Percentiles rank a stretch among this genome's conserved stretches.
These are phyloP conservation scores for Marchantia paleacea DNA, from an alignment of 225 moss, liverwort and hornwort genomes.

Conservation along the genomic window DNA sequence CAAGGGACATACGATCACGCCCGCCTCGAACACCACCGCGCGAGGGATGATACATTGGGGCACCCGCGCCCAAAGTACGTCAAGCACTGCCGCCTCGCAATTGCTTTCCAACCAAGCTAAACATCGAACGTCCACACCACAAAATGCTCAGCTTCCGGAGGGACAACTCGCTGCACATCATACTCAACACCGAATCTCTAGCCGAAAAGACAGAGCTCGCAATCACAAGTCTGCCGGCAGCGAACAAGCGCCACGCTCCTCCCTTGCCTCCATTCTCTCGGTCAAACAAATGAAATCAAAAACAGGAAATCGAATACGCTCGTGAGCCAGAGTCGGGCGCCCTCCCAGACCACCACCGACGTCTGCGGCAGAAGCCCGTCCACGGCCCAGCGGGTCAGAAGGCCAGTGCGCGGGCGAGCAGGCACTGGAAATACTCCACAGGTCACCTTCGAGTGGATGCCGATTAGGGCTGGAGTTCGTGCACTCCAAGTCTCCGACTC, in stretches of 20 bases:
- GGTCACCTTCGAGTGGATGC: not conserved
- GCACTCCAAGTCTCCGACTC: not conserved
- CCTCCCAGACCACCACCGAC: too few relatives aligned
- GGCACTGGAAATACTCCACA: not conserved
- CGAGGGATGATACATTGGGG: constrained; percentile 85
- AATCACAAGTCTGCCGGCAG: too few relatives aligned
- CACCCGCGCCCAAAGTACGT: constrained; percentile 3
- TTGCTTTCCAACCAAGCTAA: not conserved
- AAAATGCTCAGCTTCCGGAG: not conserved
- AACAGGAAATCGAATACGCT: not conserved
- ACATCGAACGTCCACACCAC: not conserved
- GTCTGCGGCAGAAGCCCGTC: too few relatives aligned
- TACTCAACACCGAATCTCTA: not conserved
- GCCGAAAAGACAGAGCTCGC: not conserved
- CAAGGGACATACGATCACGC: constrained; percentile 63
- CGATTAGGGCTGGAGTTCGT: not conserved
- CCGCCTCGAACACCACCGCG: constrained; percentile 97
- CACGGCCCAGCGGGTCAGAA: too few relatives aligned
- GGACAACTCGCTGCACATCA: not conserved
- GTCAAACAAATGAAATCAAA: not conserved
- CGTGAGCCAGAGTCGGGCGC: not conserved
- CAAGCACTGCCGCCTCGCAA: not conserved
- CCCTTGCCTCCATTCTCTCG: not conserved
- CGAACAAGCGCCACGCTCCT: not conserved
- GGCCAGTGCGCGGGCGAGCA: not conserved